phyloP scores from a whole-genome alignment of 345 rosid species.

The Dovyalis caffra region DNA sequence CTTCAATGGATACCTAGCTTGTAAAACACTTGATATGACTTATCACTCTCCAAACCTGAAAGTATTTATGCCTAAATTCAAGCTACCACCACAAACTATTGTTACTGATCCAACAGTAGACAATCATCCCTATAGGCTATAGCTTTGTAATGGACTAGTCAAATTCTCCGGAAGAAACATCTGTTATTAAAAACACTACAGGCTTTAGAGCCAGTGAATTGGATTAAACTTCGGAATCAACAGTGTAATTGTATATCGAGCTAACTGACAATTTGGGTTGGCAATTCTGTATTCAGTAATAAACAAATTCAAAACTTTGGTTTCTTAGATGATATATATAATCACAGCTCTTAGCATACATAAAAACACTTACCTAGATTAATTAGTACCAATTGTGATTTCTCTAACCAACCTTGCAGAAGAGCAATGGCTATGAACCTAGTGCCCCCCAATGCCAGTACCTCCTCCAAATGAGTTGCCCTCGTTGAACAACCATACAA shows the following conservation, averaged over 20 bases:
- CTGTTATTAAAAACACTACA: neutral
- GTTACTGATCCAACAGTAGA: neutral
- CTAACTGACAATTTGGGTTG: neutral
- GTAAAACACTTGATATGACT: neutral
- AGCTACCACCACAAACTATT: neutral
- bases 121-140: neutral
- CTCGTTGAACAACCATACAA: neutral
- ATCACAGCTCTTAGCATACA: neutral
- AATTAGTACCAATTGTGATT: neutral
- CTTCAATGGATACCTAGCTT: neutral
- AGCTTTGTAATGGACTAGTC: neutral
- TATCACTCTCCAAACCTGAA: neutral
- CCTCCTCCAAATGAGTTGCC: constrained; percentile 23
- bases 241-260: neutral
- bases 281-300: neutral
- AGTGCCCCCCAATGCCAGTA: constrained; percentile 13
- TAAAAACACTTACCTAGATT: neutral
- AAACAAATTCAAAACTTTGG: neutral
- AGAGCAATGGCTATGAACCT: constrained; percentile 9
- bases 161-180: neutral
- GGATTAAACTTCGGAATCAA: neutral
- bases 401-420: constrained; percentile 32
- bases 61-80: neutral
- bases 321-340: neutral
- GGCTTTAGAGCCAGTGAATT: neutral